Evolutionary conservation across 2,329 filamentous ascomycete species (phyloP), one percentile per base, ranked within the genome.

Genomic region (Exophiala sideris): DNA sequence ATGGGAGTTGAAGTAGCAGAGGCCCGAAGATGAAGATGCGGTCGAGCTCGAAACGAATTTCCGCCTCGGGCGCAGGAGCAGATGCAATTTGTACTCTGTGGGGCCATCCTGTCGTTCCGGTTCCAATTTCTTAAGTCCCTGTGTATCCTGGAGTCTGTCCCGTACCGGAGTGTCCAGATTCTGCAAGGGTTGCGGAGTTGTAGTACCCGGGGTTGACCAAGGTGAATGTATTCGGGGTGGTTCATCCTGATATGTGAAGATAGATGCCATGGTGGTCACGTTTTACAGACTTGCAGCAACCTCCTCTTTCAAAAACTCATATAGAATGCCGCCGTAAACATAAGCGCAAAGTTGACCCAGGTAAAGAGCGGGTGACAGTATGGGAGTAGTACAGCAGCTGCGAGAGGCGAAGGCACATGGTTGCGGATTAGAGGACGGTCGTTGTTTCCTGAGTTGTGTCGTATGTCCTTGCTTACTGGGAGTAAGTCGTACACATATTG

Each of bases 81-180:
- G 77, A 72, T 97, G 94, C 40, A 99, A 75, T 71, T 99, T 99
- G 74, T 99, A 99, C 72, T 99, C 94, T 0, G 89, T 95, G 14
- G 94, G 91, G 0, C 94, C 94, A 59, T 95, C 87, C 67, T 97
- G 91, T 5, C 92, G 92, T 70, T 99, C 94, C 10, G 92, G 86
- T 59, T 91, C 86, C 12, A 99, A 75, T 65, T 86, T 89, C 41
- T 85, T 87, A 42, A 94, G 82, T 1, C 80, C 82, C 67, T 72
- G 63, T 54, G 71, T 62, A 56, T 71, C 68, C 50, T 67, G 71
- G 46, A 67, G 72, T 50, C 69, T 70, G 24, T 73, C 61, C 38
- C 76, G 75, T 36, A 66, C 59, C 48, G 65, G 62, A n/a, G 67
- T 62, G 12, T 54, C 60, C 42, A 56, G 61, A 48, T 33, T 48